A percentile compares a stretch with the other conserved stretches of the same genome.
These are phyloP conservation scores for Datura wrightii DNA, from an alignment of 257 asterid species.

Conservation along the genomic window DNA sequence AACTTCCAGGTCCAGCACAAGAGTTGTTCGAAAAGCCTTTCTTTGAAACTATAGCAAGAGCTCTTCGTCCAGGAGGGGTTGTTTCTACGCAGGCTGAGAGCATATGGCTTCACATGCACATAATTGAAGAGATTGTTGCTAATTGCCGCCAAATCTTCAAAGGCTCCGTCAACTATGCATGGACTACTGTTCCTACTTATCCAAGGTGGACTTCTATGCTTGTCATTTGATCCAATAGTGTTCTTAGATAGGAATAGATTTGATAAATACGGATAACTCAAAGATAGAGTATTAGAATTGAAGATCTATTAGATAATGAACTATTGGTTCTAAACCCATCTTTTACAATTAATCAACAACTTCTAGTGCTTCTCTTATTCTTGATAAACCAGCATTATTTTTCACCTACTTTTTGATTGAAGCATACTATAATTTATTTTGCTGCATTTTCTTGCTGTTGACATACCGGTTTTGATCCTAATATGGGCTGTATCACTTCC, in stretches of 20 bases:
- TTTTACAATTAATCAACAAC: neutral
- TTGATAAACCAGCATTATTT: neutral
- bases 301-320: neutral
- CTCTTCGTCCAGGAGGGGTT: conserved; percentile 99
- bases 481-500: conserved; percentile 25
- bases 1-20: conserved; percentile 87
- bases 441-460: neutral
- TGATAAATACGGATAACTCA: neutral
- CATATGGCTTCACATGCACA: conserved; percentile 99
- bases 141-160: conserved; percentile 93
- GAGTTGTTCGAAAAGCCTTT: conserved; percentile 98
- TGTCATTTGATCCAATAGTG: neutral
- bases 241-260: neutral
- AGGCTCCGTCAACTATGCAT: conserved; percentile 97
- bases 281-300: neutral
- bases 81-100: conserved; percentile 99
- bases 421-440: neutral
- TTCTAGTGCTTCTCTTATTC: neutral
- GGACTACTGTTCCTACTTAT: conserved; percentile 99
- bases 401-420: neutral
- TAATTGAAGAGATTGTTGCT: conserved; percentile 80
- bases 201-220: conserved; percentile 63
- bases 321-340: too few relatives aligned
- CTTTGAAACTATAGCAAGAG: conserved; percentile 80
- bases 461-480: neutral